These are phyloP conservation scores for Suhomyces yuchorum DNA, from an alignment of 1,139 yeast species.

Conservation along the genomic window DNA sequence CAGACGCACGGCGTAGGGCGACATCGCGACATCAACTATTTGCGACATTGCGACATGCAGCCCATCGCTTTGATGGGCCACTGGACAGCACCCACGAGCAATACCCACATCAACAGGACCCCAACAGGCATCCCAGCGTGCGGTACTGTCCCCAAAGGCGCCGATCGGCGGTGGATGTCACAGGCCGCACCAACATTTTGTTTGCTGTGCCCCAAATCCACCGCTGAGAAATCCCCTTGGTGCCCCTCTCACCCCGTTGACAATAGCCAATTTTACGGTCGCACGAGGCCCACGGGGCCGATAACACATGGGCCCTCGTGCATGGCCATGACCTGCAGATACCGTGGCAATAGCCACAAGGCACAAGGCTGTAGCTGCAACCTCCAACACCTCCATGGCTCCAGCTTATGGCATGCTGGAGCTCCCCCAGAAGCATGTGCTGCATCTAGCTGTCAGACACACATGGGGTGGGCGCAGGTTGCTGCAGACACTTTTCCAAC, in stretches of 20 bases:
- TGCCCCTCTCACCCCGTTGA: background rate
- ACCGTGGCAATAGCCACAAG: background rate
- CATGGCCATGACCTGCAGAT: background rate
- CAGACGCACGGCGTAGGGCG: background rate
- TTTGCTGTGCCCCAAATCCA: too few relatives aligned
- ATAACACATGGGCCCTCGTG: constrained; percentile 5
- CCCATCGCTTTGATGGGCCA: too few relatives aligned
- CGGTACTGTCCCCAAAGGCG: too few relatives aligned
- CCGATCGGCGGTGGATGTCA: too few relatives aligned
- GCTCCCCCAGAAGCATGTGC: too few relatives aligned
- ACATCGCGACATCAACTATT: too few relatives aligned
- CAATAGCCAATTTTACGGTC: constrained; percentile 6
- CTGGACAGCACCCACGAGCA: too few relatives aligned
- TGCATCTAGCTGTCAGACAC: constrained; percentile 2
- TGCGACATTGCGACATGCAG: too few relatives aligned
- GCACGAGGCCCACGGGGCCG: constrained; percentile 10
- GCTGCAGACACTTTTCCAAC: constrained; percentile 1
- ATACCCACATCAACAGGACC: too few relatives aligned
- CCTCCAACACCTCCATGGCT: background rate
- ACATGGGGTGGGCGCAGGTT: background rate
- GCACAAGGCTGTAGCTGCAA: background rate
- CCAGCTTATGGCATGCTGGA: too few relatives aligned
- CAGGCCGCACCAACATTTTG: too few relatives aligned
- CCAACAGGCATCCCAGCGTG: too few relatives aligned
- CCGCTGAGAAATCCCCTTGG: background rate